Base-by-base conservation (phyloP, 164 flowering plant species). In the Aristolochia fimbriata region DNA sequence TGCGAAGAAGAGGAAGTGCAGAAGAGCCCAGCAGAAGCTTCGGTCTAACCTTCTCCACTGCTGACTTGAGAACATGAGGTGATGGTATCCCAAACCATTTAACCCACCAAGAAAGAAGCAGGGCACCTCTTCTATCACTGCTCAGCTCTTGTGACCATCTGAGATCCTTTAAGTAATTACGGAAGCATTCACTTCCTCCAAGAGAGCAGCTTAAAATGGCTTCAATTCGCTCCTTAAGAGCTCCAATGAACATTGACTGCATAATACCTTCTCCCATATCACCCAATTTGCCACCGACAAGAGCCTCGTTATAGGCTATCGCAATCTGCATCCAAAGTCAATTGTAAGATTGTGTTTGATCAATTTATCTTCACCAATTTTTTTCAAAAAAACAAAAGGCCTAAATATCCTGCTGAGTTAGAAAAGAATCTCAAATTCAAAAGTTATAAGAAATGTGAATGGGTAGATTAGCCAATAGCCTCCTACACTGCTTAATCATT, bases 61-160 rank as follows among this genome's bases (percentile, higher is more conserved):
- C 83, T n/a, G 66, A 67, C 66, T 60, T 76, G 15, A 90, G 62
- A 5, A 75, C 74, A 57, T 68, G 62, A 48, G 81, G 67, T 27
- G 83, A 62, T 13, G 97, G 99, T 46, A 86, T 76, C 22, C 71
- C 68, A 68, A 69, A 93, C 98, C 97, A 93, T 61, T 83, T 81
- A 53, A 93, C 82, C 67, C 83, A 81, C 91, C 92, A 86, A 0
- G 96, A 79, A 64, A 93, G 81, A 58, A 81, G 65, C 53, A 76
- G 37, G 10, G 79, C 61, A 21, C 54, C 48, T 10, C 37, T 47
- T 43, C 53, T 74, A 27, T 53, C 67, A 24, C 52, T 68, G 6
- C 47, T 53, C 14, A 72, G 51, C 53, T 68, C 69, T 9, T 53
- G 33, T 22, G 94, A 93, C 97, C 97, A 93, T 43, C 22, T 75